Base-by-base conservation (phyloP, 257 asterid genomes). In the Forsythia suspensa region DNA sequence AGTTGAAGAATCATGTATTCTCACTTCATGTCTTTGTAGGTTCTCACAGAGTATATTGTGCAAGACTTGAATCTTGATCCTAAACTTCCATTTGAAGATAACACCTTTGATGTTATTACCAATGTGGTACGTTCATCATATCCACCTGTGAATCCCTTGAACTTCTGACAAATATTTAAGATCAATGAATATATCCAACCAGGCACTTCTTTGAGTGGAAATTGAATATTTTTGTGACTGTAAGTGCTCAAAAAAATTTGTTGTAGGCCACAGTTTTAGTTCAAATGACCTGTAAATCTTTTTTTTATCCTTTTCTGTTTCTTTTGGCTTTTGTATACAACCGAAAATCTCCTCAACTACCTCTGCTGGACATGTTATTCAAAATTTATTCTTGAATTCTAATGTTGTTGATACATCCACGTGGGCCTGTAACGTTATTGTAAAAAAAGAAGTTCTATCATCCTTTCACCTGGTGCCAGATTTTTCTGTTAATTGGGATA, bases 51-150 rank as follows among this genome's bases (percentile, higher is more conserved):
- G 80, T 91, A 94, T 72, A 82, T 94, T 55, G 97, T 92, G 89
- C 98, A 96, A 89, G 99, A 96, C 85, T 87, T 96, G 82, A 96
- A 94, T 57, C 83, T 87, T 43, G 82, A 94, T 79, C 96, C 97
- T 34, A 94, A 89, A 79, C 95, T 94, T 85, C 96, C 97, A 57
- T 94, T 83, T 75, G 97, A 87, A 80, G 97, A 96, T 77, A 87
- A 85, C 85, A 48, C 94, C 51, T 92, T 94, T 71, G 97, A 96
- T 83, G 97, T 87, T 44, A 91, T 96, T 57, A 96, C 98, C 18
- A 94, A 92, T 75, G 97, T 87, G 91, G 98, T 92, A 88, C 51
- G 92, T 82, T 46, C 80, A 52, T 82, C 82, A 70, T 16, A 57
- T 74, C 73, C 44, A n/a, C 37, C 76, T 67, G 29, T 75, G 40